Evolutionary conservation across 1,284 basidiomycete genomes (phyloP), one percentile per base, ranked within the genome.

Genomic region (Trichosporon inkin): DNA sequence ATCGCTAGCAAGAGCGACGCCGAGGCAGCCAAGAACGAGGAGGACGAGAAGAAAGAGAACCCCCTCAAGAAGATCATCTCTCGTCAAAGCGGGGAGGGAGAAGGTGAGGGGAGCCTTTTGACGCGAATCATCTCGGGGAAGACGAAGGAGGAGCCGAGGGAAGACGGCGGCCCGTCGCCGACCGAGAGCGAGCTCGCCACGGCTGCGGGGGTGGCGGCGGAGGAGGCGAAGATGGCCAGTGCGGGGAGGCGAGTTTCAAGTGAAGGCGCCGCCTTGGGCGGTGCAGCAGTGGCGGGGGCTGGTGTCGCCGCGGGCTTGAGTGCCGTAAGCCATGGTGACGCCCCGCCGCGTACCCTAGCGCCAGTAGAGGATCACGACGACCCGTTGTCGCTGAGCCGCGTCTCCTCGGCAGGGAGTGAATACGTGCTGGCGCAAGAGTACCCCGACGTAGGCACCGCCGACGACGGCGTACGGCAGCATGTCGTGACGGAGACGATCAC

Each of bases 1-100:
- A 67, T 71, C 58, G 70, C 69, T 39, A 64, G 71, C 22, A 67
- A 69, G 57, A 67, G 69, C 0, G 73, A 69, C 22, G 71, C 67
- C 16, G 67, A 71, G 16, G 65, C 67, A n/a, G 28, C 71, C 13
- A 62, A 56, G 14, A 67, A 70, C 57, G 32, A 41, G 11, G 28
- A 52, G 44, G 44, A 38, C 53, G 39, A 55, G 44, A 11, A 53
- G 22, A 28, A 47, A 11, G 22, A 47, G 41, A 16, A 32, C 28
- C 28, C 28, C 8, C 28, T 32, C 28, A 32, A 32, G 8, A 32
- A 8, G 28, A 32, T 32, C 28, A 32, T 32, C 4, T 32, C 28
- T 32, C 28, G 28, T 32, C 28, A 8, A 4, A 32, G 28, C 28
- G 28, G 28, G 8, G 28, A 32, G 4, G 6, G 20, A 24, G 14